phyloP scores from a whole-genome alignment of 192 early-diverging fungal genomes.

The Entomortierella chlamydospora region DNA sequence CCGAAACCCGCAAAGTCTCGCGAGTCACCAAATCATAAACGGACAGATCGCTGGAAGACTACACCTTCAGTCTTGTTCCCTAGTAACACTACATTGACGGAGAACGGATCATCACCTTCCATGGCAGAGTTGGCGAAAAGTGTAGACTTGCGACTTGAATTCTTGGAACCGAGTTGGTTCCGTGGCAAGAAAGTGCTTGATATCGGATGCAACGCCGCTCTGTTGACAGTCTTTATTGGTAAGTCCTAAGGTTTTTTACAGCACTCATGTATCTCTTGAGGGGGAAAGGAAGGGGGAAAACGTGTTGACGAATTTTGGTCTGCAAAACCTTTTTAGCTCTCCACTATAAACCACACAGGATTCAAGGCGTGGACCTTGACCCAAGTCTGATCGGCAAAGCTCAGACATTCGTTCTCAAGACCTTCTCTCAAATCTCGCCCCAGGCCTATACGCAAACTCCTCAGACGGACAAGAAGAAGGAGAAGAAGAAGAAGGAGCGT shows the following conservation, averaged over 20 bases:
- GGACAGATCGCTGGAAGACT: neutral
- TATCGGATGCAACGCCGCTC: conserved; percentile 84
- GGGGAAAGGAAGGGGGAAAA: too few species aligned
- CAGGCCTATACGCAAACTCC: conserved; percentile 17
- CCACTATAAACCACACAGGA: conserved; percentile 59
- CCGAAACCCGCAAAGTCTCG: neutral
- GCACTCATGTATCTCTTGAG: neutral
- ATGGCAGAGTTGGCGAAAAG: conserved; percentile 26
- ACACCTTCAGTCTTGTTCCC: conserved; percentile 3
- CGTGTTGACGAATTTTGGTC: too few species aligned
- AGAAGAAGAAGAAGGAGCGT: conserved; percentile 3
- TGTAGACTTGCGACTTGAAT: conserved; percentile 68
- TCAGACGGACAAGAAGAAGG: neutral
- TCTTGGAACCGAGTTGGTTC: conserved; percentile 64
- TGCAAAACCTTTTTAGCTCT: conserved; percentile 60
- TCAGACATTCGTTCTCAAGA: conserved; percentile 46
- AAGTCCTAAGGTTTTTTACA: neutral
- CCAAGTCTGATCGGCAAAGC: conserved; percentile 71
- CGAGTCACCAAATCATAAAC: neutral
- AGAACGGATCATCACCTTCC: neutral
- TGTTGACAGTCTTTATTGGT: conserved; percentile 68
- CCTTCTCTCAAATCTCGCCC: conserved; percentile 54
- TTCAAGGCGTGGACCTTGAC: conserved; percentile 85
- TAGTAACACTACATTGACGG: neutral
- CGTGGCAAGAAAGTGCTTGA: conserved; percentile 72